These are phyloP conservation scores for Pisolithus microcarpus DNA, from an alignment of 768 basidiomycete species.

Conservation along the genomic window DNA sequence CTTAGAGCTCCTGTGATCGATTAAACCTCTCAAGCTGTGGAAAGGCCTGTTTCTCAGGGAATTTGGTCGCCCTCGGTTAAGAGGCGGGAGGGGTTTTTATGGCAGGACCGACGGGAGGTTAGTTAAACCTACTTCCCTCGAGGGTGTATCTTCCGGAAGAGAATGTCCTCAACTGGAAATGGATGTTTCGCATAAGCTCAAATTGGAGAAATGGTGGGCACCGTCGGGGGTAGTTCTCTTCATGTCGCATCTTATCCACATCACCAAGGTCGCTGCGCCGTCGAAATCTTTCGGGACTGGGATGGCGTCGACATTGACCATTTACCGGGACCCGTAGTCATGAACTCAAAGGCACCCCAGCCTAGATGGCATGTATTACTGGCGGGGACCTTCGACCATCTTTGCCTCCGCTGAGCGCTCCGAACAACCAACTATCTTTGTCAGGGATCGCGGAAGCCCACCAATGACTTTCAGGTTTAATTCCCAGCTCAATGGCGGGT, in stretches of 20 bases:
- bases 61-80: slow-evolving; percentile 60
- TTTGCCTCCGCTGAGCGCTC: slow-evolving; percentile 41
- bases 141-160: slow-evolving; percentile 32
- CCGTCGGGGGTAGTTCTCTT: slow-evolving; percentile 6
- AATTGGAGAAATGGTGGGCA: slow-evolving; percentile 73
- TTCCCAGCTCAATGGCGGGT: slow-evolving; percentile 26
- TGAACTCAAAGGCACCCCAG: slow-evolving; percentile 6
- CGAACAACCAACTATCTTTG: slow-evolving; percentile 13
- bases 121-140: slow-evolving; percentile 51
- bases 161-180: slow-evolving; percentile 60
- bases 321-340: not conserved
- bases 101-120: slow-evolving; percentile 50
- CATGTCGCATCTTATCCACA: slow-evolving; percentile 16
- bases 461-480: slow-evolving; percentile 39
- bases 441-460: slow-evolving; percentile 15
- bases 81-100: slow-evolving; percentile 60
- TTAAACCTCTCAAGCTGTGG: slow-evolving; percentile 46
- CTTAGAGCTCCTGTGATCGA: slow-evolving; percentile 2
- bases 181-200: slow-evolving; percentile 79
- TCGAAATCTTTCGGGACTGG: slow-evolving; percentile 28
- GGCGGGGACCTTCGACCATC: slow-evolving; percentile 53
- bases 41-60: slow-evolving; percentile 53
- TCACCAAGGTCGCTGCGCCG: slow-evolving; percentile 54
- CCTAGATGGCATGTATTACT: slow-evolving; percentile 42
- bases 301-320: not conserved